A percentile compares a stretch with the other conserved stretches of the same genome.
phyloP scores from a whole-genome alignment of 129 eudicot genomes.

The Flaveria ramosissima region DNA sequence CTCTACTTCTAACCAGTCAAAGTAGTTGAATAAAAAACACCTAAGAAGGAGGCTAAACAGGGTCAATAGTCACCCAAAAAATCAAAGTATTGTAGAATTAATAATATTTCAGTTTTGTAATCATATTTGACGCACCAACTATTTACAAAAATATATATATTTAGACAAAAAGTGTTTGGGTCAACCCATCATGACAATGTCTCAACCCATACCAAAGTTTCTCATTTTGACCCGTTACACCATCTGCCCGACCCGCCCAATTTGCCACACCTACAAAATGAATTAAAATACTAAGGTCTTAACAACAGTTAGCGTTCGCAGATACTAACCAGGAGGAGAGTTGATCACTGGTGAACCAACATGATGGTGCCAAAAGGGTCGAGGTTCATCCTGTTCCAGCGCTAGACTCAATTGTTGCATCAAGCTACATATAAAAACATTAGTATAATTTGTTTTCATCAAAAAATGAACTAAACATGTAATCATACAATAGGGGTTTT shows the following conservation, averaged over 20 bases:
- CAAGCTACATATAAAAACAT: constrained; percentile 49
- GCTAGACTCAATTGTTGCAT: constrained; percentile 81
- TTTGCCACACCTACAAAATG: not conserved
- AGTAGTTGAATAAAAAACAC: not conserved
- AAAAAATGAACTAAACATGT: not conserved
- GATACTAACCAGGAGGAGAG: constrained; percentile 78
- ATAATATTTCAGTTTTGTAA: too few relatives aligned
- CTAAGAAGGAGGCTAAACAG: not conserved
- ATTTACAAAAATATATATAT: not conserved
- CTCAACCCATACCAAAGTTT: not conserved
- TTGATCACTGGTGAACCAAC: constrained; percentile 75
- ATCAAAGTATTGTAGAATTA: too few relatives aligned
- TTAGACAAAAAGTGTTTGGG: not conserved
- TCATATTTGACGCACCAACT: too few relatives aligned
- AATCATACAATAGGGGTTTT: not conserved
- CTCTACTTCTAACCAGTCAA: not conserved
- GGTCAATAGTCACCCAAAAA: constrained; percentile 1
- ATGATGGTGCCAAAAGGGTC: constrained; percentile 56
- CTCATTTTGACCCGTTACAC: not conserved
- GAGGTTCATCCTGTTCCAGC: constrained; percentile 72
- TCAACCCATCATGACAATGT: not conserved
- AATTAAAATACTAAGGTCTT: too few relatives aligned
- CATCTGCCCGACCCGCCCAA: not conserved
- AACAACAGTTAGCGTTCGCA: not conserved
- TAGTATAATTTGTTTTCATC: constrained; percentile 32